Evolutionary conservation across 2,329 filamentous ascomycete species (phyloP).

Genomic region (Cytospora schulzeri): DNA sequence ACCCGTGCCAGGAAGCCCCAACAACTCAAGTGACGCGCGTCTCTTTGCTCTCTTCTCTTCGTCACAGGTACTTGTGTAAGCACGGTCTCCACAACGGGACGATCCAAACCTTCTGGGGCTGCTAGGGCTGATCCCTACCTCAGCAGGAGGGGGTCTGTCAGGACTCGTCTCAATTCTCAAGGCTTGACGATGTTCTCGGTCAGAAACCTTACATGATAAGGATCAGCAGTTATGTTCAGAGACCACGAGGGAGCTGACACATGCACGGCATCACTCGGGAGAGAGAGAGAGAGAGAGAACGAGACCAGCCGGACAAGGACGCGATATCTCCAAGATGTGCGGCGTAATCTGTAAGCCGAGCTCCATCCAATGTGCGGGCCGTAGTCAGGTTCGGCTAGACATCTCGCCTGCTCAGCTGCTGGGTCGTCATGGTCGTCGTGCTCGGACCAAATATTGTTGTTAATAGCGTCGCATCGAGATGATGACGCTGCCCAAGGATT

Average conservation of each 20-base stretch:
- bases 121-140: constrained; percentile 12
- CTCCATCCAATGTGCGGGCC: neutral
- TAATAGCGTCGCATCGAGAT: neutral
- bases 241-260: neutral
- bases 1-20: neutral
- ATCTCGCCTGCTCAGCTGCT: neutral
- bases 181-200: too few species aligned
- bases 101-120: constrained; percentile 3
- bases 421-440: neutral
- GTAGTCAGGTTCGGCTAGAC: neutral
- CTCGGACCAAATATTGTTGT: neutral
- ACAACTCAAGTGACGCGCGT: constrained; percentile 21
- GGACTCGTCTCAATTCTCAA: neutral
- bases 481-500: neutral
- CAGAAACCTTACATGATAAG: neutral
- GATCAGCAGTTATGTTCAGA: neutral
- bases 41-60: constrained; percentile 4
- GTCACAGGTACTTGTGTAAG: constrained; percentile 15
- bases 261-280: too few species aligned
- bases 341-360: neutral
- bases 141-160: neutral
- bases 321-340: neutral
- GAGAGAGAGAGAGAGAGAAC: too few species aligned
- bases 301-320: neutral
- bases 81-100: constrained; percentile 15